Base-by-base conservation (phyloP, 345 rosid genomes). In the Pistacia vera region DNA sequence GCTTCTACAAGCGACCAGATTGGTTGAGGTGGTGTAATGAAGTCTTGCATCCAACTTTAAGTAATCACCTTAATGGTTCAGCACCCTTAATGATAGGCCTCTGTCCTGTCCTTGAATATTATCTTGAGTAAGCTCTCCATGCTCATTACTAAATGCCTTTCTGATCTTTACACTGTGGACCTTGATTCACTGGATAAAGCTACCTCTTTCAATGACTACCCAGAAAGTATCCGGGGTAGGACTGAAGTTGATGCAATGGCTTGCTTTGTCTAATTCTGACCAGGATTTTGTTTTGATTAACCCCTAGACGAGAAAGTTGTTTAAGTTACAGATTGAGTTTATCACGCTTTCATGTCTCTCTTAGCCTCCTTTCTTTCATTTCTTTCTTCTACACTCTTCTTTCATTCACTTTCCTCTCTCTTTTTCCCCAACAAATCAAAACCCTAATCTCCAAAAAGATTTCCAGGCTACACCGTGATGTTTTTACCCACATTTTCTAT, bases 111-210 rank as follows among this genome's bases (percentile, higher is more conserved):
- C 86, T 79, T 75, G 65, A 92, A 92, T 80, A 76, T 90, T 80
- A 76, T 90, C 76, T 88, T 64, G 30, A 96, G 85, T 64, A 96
- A 82, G 83, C 78, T 81, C 38, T 80, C 88, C 0, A 87, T 83
- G 78, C 87, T 84, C 97, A 82, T 92, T 46, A 86, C 84, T 4
- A 66, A 75, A 82, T 93, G 66, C 89, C 97, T 25, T 81, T 84
- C 68, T 81, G 85, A 78, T 65, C 85, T 87, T 73, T 80, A 79
- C 80, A 61, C 81, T 1, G 78, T 82, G 13, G 82, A 78, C 59
- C 84, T 87, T n/a, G 83, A 83, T 46, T 80, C 79, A 1, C 80
- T 75, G 2, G 86, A 83, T 54, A 22, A 78, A 2, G 60, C 82
- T 28, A 44, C 71, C 73, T 70, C 77, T n/a, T 81, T 90, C 8